Base-by-base conservation (phyloP, 208 protist species). In the Crithidia thermophila region DNA sequence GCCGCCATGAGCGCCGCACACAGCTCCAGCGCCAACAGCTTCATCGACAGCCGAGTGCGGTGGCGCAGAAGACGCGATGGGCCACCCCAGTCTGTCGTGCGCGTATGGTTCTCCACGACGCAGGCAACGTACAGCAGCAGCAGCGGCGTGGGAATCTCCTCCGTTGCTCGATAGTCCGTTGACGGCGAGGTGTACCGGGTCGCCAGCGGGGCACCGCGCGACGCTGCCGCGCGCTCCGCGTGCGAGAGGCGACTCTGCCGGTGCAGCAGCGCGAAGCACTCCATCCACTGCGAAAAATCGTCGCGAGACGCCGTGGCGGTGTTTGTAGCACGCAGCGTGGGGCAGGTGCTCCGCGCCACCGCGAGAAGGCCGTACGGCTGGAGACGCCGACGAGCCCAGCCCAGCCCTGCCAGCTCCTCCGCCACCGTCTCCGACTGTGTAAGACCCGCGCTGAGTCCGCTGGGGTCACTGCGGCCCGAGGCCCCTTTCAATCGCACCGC, bases 91-190 rank as follows among this genome's bases (percentile, higher is more conserved):
- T 65, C 69, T 8, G 33, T 40, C 10, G 34, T n/a, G n/a, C 60
- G 62, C 25, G 81, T 45, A 57, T 87, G 72, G 36, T 75, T 64
- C 56, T 87, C 81, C 10, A 67, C 37, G n/a, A 76, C 69, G n/a
- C 65, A 58, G 51, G 66, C 60, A 3, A 65, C 43, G 57, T 72
- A 79, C 4, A 71, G 65, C 2, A 74, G n/a, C 6, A 67, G 40
- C 6, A 60, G 37, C 16, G 62, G 53, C 0, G 47, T n/a, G 13
- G 67, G 61, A 14, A 62, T 20, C 28, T 74, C 67, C 47, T 80
- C 61, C 6, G 52, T 34, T 13, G 67, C 55, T 6, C 58, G 40
- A 57, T 61, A 67, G 67, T 74, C 62, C 16, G 66, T 40, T 25
- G 71, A 66, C 20, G 63, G 61, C 25, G 52, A 21, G 2, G 33